Conservation (phyloP, 2,329 filamentous ascomycete species). For the Xylariaceae sp. region DNA sequence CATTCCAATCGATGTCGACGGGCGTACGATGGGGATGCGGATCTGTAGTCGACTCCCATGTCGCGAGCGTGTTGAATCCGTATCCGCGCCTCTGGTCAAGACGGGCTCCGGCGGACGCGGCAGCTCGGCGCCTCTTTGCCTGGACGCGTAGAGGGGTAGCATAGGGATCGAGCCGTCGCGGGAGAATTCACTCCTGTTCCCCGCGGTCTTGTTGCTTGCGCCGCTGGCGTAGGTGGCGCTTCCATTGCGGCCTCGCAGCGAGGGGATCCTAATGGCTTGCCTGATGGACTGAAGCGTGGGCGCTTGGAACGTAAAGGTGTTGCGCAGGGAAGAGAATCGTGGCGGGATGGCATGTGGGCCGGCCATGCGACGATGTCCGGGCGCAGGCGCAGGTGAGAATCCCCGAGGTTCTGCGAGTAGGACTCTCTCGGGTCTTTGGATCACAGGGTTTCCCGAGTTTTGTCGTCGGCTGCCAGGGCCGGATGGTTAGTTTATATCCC, state of each 20-base stretch:
- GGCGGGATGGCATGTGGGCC: constrained; percentile 22
- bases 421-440: constrained; percentile 3
- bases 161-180: constrained; percentile 8
- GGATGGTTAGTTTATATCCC: constrained; percentile 1
- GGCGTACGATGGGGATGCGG: constrained; percentile 1
- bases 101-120: background rate
- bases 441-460: background rate
- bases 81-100: background rate
- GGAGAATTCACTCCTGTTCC: background rate
- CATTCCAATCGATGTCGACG: background rate
- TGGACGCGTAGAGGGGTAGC: constrained; percentile 1
- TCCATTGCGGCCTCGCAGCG: background rate
- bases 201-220: constrained; percentile 5
- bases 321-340: constrained; percentile 23
- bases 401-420: background rate
- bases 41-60: background rate
- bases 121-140: background rate
- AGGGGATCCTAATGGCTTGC: constrained; percentile 13
- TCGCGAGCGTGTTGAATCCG: background rate
- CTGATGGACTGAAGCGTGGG: constrained; percentile 16
- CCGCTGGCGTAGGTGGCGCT: constrained; percentile 1
- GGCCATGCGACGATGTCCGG: background rate
- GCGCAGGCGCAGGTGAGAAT: background rate
- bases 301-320: constrained; percentile 8
- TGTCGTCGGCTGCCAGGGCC: background rate